A percentile compares a stretch with the other conserved stretches of the same genome.
Evolutionary conservation across 2,329 filamentous ascomycete species (phyloP).

Genomic region (Tolypocladium amazonense): DNA sequence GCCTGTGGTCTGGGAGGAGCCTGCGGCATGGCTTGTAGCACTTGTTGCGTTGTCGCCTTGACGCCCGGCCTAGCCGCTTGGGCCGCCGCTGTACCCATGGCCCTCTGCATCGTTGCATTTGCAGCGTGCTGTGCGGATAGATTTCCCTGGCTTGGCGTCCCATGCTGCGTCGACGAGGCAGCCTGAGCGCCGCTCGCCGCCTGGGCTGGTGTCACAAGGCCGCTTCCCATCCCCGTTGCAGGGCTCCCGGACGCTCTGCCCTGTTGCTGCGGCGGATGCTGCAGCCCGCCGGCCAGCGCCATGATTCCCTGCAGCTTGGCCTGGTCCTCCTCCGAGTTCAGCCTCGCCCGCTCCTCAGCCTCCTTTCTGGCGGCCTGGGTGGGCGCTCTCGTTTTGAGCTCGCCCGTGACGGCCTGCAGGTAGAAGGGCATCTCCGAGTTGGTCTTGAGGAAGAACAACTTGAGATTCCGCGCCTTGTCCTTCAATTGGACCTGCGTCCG

Average conservation of each 20-base stretch:
- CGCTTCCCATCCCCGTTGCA: slow-evolving; percentile 13
- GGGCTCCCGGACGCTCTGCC: slow-evolving; percentile 13
- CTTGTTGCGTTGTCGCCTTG: slow-evolving; percentile 19
- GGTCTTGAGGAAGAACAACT: slow-evolving; percentile 85
- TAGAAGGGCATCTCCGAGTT: slow-evolving; percentile 87
- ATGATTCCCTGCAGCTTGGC: slow-evolving; percentile 51
- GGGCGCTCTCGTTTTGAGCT: slow-evolving; percentile 76
- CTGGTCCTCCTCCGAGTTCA: slow-evolving; percentile 49
- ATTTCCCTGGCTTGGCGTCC: slow-evolving; percentile 4
- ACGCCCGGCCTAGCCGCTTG: slow-evolving; percentile 12
- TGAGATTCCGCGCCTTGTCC: slow-evolving; percentile 83
- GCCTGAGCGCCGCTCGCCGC: slow-evolving; percentile 17
- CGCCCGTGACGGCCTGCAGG: slow-evolving; percentile 76
- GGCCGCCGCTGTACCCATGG: slow-evolving; percentile 10
- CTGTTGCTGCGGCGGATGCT: slow-evolving; percentile 25
- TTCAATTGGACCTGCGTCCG: slow-evolving; percentile 87
- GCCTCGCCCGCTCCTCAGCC: slow-evolving; percentile 50
- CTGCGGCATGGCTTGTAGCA: slow-evolving; percentile 16
- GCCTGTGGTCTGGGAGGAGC: slow-evolving; percentile 14
- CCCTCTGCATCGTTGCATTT: slow-evolving; percentile 1
- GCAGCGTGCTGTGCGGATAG: slow-evolving; percentile 6
- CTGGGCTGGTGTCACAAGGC: slow-evolving; percentile 23
- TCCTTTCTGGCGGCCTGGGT: slow-evolving; percentile 61
- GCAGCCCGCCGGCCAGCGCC: slow-evolving; percentile 40
- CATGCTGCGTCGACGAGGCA: slow-evolving; percentile 5